phyloP scores from a whole-genome alignment of 805 yeast genomes.

The Candida parachauliodes region DNA sequence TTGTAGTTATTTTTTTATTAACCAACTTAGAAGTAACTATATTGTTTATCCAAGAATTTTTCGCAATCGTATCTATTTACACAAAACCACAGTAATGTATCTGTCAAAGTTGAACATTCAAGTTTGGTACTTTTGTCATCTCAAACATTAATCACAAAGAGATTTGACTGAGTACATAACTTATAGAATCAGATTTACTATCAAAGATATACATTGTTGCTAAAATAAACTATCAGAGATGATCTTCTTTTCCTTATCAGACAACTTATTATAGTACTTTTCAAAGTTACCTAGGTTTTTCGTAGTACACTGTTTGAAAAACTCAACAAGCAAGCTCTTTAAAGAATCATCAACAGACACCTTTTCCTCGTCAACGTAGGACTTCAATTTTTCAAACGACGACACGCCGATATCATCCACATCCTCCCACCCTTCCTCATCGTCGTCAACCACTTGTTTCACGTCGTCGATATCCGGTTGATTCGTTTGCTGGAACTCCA shows the following conservation, averaged over 20 bases:
- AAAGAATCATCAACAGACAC: constrained; percentile 30
- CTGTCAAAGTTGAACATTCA: too few species aligned
- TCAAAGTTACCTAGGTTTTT: constrained; percentile 51
- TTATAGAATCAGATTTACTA: too few species aligned
- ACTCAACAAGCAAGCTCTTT: constrained; percentile 41
- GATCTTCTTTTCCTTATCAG: constrained; percentile 51
- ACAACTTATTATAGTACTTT: constrained; percentile 43
- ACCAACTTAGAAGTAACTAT: too few species aligned
- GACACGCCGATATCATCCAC: constrained; percentile 63
- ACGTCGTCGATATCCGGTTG: constrained; percentile 20
- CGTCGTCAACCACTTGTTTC: constrained; percentile 34
- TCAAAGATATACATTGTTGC: too few species aligned
- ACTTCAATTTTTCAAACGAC: constrained; percentile 57
- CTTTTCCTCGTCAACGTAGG: constrained; percentile 48
- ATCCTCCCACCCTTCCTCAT: constrained; percentile 72
- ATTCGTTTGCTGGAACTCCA: constrained; percentile 60
- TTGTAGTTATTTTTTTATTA: too few species aligned
- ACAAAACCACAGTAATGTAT: too few species aligned
- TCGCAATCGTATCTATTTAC: too few species aligned
- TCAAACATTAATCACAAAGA: too few species aligned
- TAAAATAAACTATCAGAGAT: constrained; percentile 49
- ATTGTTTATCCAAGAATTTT: too few species aligned
- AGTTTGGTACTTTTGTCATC: too few species aligned
- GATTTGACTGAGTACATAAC: too few species aligned
- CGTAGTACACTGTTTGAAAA: constrained; percentile 55